Percentiles rank a stretch among this genome's conserved stretches.
Evolutionary conservation across 176 grass and related monocot genomes (phyloP).

Genomic region (Themeda triandra): DNA sequence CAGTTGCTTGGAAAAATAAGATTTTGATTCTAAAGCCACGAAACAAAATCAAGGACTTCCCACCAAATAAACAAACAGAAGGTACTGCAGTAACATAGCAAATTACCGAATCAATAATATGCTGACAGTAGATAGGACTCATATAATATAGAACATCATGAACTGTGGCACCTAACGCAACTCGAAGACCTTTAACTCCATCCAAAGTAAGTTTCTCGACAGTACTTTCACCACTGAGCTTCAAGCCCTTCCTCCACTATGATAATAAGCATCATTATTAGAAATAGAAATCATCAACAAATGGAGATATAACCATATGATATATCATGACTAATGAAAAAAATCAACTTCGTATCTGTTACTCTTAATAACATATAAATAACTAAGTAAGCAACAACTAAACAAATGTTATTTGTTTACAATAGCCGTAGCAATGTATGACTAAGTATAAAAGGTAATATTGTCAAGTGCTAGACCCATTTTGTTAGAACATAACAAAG

Average conservation of each 20-base stretch:
- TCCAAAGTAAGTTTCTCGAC: constrained; percentile 96
- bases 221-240: constrained; percentile 76
- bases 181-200: constrained; percentile 89
- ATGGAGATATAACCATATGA: not conserved
- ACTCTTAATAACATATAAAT: constrained; percentile 3
- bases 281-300: not conserved
- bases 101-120: constrained; percentile 96
- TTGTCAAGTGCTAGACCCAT: not conserved
- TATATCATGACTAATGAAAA: constrained; percentile 5
- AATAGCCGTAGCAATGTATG: not conserved
- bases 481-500: not conserved
- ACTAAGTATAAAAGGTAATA: not conserved
- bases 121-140: constrained; percentile 98
- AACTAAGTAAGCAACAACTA: constrained; percentile 1
- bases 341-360: constrained; percentile 13
- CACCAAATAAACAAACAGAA: constrained; percentile 6
- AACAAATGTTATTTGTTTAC: not conserved
- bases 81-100: constrained; percentile 23
- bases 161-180: constrained; percentile 83
- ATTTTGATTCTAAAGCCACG: not conserved
- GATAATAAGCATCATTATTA: constrained; percentile 24
- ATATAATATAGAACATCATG: constrained; percentile 99
- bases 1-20: not conserved
- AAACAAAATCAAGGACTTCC: not conserved
- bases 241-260: constrained; percentile 93